Percentiles rank a stretch among this genome's conserved stretches.
Conservation (phyloP, 148 eudicot species). For the Cornus florida region DNA sequence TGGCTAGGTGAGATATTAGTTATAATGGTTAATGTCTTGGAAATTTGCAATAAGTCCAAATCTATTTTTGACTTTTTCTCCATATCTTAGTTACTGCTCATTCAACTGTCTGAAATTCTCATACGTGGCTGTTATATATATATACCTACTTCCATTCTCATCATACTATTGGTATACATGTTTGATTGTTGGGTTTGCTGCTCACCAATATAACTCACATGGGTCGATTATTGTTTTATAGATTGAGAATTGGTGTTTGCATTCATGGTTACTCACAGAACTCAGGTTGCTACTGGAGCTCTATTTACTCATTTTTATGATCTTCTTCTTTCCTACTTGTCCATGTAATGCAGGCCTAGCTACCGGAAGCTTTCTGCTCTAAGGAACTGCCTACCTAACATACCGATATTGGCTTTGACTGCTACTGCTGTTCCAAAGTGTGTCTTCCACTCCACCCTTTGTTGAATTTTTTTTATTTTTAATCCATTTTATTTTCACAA, state of each 20-base stretch:
- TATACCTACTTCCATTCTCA: no score
- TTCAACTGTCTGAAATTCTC: neutral
- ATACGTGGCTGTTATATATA: neutral
- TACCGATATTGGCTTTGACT: slow-evolving; percentile 91
- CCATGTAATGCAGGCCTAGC: slow-evolving; percentile 68
- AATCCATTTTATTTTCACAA: neutral
- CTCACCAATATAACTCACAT: neutral
- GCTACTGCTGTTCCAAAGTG: slow-evolving; percentile 99
- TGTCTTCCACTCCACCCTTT: slow-evolving; percentile 26
- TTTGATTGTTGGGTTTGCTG: neutral
- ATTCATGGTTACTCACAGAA: neutral
- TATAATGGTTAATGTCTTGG: no score
- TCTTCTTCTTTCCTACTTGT: neutral
- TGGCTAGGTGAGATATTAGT: no score
- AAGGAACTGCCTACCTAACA: slow-evolving; percentile 58
- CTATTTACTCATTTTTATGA: slow-evolving; percentile 1
- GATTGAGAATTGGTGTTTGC: neutral
- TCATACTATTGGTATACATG: neutral
- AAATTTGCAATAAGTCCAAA: no score
- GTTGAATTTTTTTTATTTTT: slow-evolving; percentile 2
- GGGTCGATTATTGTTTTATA: neutral
- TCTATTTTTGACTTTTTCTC: no score
- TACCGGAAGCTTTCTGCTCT: slow-evolving; percentile 89
- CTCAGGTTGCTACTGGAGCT: slow-evolving; percentile 4
- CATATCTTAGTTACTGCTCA: neutral